A percentile compares a stretch with the other conserved stretches of the same genome.
phyloP scores from a whole-genome alignment of 805 yeast genomes.

The Komagataella populi region DNA sequence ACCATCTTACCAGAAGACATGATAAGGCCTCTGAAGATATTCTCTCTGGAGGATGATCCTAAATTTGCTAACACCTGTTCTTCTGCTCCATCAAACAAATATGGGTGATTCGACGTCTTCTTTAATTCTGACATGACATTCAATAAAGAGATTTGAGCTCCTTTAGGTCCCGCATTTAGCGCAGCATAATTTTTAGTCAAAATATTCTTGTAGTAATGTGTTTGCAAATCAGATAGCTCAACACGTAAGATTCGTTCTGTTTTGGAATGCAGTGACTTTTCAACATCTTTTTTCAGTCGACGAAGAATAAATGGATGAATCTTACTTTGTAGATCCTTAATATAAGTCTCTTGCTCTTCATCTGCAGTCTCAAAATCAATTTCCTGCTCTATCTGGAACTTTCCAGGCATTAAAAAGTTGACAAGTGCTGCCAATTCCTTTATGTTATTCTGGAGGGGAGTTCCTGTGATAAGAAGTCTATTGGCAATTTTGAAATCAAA shows the following conservation, averaged over 20 bases:
- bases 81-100: constrained; percentile 87
- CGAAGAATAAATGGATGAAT: constrained; percentile 88
- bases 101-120: constrained; percentile 96
- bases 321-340: constrained; percentile 69
- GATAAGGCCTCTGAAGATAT: constrained; percentile 74
- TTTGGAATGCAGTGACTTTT: constrained; percentile 90
- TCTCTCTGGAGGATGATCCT: constrained; percentile 53
- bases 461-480: constrained; percentile 88
- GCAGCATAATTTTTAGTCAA: constrained; percentile 88
- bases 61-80: constrained; percentile 61
- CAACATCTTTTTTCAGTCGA: constrained; percentile 93
- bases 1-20: constrained; percentile 99
- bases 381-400: constrained; percentile 79
- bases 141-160: constrained; percentile 71
- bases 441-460: constrained; percentile 92
- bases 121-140: constrained; percentile 93
- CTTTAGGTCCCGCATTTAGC: constrained; percentile 68
- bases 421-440: constrained; percentile 92
- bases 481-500: constrained; percentile 72
- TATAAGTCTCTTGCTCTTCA: constrained; percentile 77
- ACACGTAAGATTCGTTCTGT: constrained; percentile 92
- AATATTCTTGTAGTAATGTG: constrained; percentile 88
- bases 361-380: constrained; percentile 89
- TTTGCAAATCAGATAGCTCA: constrained; percentile 88
- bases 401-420: constrained; percentile 93